Conservation (phyloP, 495 filamentous ascomycete species). For the Lophium mytilinum region DNA sequence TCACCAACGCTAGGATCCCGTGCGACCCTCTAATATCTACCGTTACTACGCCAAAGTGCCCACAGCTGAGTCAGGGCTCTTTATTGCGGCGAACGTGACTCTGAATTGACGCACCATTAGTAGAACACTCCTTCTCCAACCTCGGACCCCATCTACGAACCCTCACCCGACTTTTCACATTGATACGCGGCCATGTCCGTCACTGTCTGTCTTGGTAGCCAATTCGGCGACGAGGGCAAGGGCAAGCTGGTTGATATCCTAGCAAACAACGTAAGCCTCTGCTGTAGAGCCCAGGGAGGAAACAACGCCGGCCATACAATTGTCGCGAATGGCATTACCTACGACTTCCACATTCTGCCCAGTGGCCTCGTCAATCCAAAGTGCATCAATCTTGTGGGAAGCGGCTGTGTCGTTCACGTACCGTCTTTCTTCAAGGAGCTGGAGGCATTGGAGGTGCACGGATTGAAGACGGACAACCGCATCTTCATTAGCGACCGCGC, state of each 20-base stretch:
- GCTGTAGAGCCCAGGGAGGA: constrained; percentile 25
- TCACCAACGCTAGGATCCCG: too few relatives aligned
- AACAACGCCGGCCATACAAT: constrained; percentile 58
- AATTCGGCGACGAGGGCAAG: constrained; percentile 62
- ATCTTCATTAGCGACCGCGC: constrained; percentile 75
- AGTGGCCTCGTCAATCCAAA: constrained; percentile 62
- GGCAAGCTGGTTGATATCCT: constrained; percentile 28
- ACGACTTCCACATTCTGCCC: constrained; percentile 53
- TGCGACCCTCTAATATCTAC: too few relatives aligned
- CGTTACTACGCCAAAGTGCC: too few relatives aligned
- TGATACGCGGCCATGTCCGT: constrained; percentile 15
- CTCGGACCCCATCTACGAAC: too few relatives aligned
- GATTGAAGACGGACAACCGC: constrained; percentile 56
- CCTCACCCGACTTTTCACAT: neutral
- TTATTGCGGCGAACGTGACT: too few relatives aligned
- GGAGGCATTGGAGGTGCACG: constrained; percentile 37
- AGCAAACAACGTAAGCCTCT: constrained; percentile 18
- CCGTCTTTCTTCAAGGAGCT: constrained; percentile 86
- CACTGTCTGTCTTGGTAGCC: constrained; percentile 54
- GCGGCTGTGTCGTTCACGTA: constrained; percentile 77
- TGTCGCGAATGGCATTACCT: constrained; percentile 42
- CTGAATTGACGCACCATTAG: too few relatives aligned
- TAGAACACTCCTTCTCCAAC: too few relatives aligned
- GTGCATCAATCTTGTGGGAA: constrained; percentile 77
- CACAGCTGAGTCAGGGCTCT: too few relatives aligned